phyloP scores from a whole-genome alignment of 345 rosid genomes.

The Barbarea vulgaris region DNA sequence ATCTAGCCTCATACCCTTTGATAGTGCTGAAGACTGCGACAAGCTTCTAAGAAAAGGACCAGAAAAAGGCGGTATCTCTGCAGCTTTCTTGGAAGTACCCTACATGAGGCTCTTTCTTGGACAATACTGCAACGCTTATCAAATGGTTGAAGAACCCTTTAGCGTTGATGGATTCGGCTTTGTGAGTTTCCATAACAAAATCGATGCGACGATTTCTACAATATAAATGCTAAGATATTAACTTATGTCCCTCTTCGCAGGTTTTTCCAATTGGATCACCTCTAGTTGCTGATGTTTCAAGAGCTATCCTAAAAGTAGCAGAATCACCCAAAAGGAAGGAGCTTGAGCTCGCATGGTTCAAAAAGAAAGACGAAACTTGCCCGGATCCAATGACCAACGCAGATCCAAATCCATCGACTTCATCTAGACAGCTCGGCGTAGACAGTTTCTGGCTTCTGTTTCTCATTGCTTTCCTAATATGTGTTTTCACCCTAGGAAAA shows the following conservation, averaged over 20 bases:
- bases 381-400: conserved; percentile 31
- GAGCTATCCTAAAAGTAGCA: conserved; percentile 47
- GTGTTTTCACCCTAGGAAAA: conserved; percentile 36
- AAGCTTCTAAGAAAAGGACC: conserved; percentile 43
- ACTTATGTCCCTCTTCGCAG: not conserved
- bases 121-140: conserved; percentile 46
- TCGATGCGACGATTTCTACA: not conserved
- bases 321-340: conserved; percentile 39
- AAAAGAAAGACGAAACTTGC: conserved; percentile 22
- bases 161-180: conserved; percentile 51
- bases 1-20: conserved; percentile 24
- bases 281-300: conserved; percentile 50
- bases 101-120: conserved; percentile 44
- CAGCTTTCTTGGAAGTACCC: conserved; percentile 46
- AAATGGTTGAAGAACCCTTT: conserved; percentile 42
- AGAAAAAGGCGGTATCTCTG: conserved; percentile 45
- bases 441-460: conserved; percentile 56
- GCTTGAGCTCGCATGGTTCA: conserved; percentile 41
- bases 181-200: conserved; percentile 30
- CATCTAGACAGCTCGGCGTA: conserved; percentile 43
- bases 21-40: conserved; percentile 35
- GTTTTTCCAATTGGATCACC: conserved; percentile 54
- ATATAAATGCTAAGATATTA: not conserved
- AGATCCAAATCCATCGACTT: conserved; percentile 12
- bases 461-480: conserved; percentile 37